Base-by-base conservation (phyloP, 2,329 filamentous ascomycete genomes). In the Hyphodiscus sp. region DNA sequence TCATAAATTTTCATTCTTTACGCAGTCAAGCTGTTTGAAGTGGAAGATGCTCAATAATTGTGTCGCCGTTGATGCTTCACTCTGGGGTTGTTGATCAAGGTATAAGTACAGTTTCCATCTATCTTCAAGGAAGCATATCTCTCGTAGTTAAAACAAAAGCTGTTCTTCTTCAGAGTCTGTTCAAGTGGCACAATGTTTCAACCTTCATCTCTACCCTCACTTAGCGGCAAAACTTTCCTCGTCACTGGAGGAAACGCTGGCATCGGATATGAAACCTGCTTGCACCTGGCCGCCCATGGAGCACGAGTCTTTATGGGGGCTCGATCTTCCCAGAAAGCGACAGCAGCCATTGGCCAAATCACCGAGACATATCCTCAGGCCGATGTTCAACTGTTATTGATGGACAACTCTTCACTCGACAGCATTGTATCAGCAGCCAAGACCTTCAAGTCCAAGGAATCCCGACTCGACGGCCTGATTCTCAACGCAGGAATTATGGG, bases 241-340 rank as follows among this genome's bases (percentile, higher is more conserved):
- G 71, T 81, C 10, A 81, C 77, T 7, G 60, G 60, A 44, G 59
- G 57, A 1, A 62, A 61, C 20, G 54, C 60, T 10, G 56, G 59
- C 19, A 69, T 78, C 13, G 77, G 77, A 7, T 70, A 71, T 50
- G 72, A 77, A 53, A 69, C 79, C 11, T 66, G 64, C 47, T 71
- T 71, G 33, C 73, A 79, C 15, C 69, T 82, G 11, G 81, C 79
- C 60, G 62, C 65, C 1, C 70, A 70, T 20, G 74, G 76, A 48
- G 76, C 68, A 30, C 78, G 69, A 8, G 72, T 80, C 20, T 80
- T 79, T 61, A 62, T 80, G 41, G 74, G 75, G 2, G 73, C 72
- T 2, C 74, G 77, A 44, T 73, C 68, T 2, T 49, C 66, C 13
- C 56, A 57, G 0, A 69, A 68, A 20, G 65, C 73, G 10, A 65